These are phyloP conservation scores for Williopsis jadinii DNA, from an alignment of 1,139 yeast species.

Conservation along the genomic window DNA sequence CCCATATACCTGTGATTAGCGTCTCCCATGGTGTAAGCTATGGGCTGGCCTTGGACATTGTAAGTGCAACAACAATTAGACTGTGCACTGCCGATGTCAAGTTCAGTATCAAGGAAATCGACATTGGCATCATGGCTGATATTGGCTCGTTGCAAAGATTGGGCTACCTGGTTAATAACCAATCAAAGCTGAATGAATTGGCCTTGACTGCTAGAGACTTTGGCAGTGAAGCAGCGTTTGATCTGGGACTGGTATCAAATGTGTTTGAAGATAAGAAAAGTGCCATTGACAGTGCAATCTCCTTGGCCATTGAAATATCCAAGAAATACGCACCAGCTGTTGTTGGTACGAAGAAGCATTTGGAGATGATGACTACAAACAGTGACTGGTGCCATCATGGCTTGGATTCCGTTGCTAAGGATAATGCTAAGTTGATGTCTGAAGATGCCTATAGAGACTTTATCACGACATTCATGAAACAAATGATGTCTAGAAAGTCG, in stretches of 20 bases:
- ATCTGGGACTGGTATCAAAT: slow-evolving; percentile 47
- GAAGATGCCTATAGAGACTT: slow-evolving; percentile 6
- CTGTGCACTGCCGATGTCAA: slow-evolving; percentile 46
- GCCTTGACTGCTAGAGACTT: slow-evolving; percentile 60
- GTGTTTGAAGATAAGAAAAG: slow-evolving; percentile 40
- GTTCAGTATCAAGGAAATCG: slow-evolving; percentile 63
- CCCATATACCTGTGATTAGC: slow-evolving; percentile 32
- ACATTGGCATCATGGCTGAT: slow-evolving; percentile 73
- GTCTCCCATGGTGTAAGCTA: slow-evolving; percentile 39
- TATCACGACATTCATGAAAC: slow-evolving; percentile 4
- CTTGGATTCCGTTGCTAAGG: slow-evolving; percentile 44
- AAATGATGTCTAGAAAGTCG: neutral
- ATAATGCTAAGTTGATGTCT: slow-evolving; percentile 33
- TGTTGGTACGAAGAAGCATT: slow-evolving; percentile 53
- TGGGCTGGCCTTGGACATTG: slow-evolving; percentile 67
- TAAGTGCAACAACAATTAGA: slow-evolving; percentile 53
- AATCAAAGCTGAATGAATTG: slow-evolving; percentile 53
- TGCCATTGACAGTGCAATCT: slow-evolving; percentile 44
- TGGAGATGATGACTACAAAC: slow-evolving; percentile 44
- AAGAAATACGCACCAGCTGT: slow-evolving; percentile 52
- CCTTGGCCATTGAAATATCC: slow-evolving; percentile 46
- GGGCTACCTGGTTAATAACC: slow-evolving; percentile 48
- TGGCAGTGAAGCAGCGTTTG: slow-evolving; percentile 47
- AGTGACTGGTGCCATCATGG: slow-evolving; percentile 42
- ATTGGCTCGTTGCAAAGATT: slow-evolving; percentile 72